Conservation (phyloP, 2,329 filamentous ascomycete genomes). For the Microdochium paspali region DNA sequence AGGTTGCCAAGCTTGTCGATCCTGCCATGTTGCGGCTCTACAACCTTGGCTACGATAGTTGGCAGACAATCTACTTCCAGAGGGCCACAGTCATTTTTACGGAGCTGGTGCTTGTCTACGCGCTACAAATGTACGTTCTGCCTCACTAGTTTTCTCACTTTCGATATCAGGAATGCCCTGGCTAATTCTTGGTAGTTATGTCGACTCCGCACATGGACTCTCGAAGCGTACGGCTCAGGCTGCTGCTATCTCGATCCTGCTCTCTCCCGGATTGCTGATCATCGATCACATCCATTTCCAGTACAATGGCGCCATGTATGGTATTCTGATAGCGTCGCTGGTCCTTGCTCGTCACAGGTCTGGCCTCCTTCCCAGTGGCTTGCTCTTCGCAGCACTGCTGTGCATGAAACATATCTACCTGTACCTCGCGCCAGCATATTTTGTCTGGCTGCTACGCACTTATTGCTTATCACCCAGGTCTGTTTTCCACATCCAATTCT, state of each 20-base stretch:
- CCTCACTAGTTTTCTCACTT: not conserved
- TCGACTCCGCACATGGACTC: conserved; percentile 56
- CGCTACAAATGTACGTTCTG: conserved; percentile 60
- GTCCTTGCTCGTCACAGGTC: conserved; percentile 69
- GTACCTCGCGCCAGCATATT: conserved; percentile 92
- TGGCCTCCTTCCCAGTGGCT: conserved; percentile 66
- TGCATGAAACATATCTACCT: conserved; percentile 98
- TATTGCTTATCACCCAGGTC: conserved; percentile 80
- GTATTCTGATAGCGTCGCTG: conserved; percentile 77
- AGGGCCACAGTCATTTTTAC: conserved; percentile 77
- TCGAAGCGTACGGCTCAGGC: conserved; percentile 75
- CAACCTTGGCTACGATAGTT: conserved; percentile 79
- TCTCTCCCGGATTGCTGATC: conserved; percentile 88
- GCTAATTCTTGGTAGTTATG: conserved; percentile 43
- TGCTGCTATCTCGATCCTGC: conserved; percentile 76
- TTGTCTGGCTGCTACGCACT: conserved; percentile 79
- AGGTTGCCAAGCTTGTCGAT: conserved; percentile 68
- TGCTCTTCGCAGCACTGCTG: conserved; percentile 74
- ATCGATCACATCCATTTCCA: conserved; percentile 98
- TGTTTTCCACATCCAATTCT: conserved; percentile 64
- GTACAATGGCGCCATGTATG: conserved; percentile 97
- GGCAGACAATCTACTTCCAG: conserved; percentile 92
- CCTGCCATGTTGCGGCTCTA: conserved; percentile 72
- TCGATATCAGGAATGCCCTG: conserved; percentile 2
- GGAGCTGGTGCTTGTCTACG: conserved; percentile 76